Base-by-base conservation (phyloP, 2,329 filamentous ascomycete species). In the Daldinia sp. region DNA sequence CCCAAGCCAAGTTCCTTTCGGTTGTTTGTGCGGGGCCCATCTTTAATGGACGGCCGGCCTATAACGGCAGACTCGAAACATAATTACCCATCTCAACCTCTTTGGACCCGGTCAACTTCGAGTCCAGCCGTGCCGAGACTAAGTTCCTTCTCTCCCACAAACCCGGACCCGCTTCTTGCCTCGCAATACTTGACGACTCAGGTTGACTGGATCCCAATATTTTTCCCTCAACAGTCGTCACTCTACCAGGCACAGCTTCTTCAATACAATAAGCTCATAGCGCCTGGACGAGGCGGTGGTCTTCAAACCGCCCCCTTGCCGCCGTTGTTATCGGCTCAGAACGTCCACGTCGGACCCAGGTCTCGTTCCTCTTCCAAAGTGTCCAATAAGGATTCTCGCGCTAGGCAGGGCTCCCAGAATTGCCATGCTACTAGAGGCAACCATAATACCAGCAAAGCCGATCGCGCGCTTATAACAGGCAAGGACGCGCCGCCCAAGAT, bases 181-280 rank as follows among this genome's bases (percentile, higher is more conserved):
- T 59, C 61, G 41, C 70, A 71, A 62, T 73, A 66, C 49, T 76
- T 81, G 51, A 74, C 80, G 64, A 79, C 81, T 63, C 71, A 62
- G 32, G 64, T 86, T 71, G 83, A 87, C 66, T 78, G 86, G 61
- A 78, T 86, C 25, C 85, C 86, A 32, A 81, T 86, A 66, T 77
- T 87, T 69, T 79, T 87, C 60, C 85, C 85, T 13, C 85, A 87
- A 65, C 85, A 88, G 67, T 79, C 83, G 30, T 85, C 82, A 39
- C 78, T 85, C 66, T 86, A 87, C 76, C 84, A 88, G 72, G 85
- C 84, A 55, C 85, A 87, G 76, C 82, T 90, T 58, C 81, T 86
- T 52, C 83, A 88, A 69, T 89, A 89, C 80, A 89, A 89, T 76
- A 85, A 84, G 72, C 85, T 89, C 73, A 82, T 89, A 68, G 85